phyloP scores from a whole-genome alignment of 1,284 basidiomycete genomes.

The Apiotrichum brassicae region DNA sequence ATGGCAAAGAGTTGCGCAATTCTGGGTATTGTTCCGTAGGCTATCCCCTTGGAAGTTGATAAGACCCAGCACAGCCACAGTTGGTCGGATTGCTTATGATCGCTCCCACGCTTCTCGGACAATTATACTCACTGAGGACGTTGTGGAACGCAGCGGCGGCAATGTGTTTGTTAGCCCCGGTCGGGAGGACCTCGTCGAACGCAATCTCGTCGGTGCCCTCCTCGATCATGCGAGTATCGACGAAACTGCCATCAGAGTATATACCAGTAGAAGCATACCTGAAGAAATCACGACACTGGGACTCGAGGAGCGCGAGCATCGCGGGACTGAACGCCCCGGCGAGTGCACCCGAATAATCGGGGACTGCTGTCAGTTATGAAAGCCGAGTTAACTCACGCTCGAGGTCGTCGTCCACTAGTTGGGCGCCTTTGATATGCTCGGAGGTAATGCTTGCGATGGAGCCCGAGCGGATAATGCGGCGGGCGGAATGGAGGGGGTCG shows the following conservation, averaged over 20 bases:
- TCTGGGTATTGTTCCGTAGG: too few relatives aligned
- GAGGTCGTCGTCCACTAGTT: not conserved
- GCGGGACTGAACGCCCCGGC: conserved; percentile 20
- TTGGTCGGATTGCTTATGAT: too few relatives aligned
- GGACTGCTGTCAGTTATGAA: not conserved
- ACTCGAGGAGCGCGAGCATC: conserved; percentile 33
- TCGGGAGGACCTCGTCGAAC: conserved; percentile 49
- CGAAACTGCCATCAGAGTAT: conserved; percentile 12
- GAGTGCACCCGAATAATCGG: not conserved
- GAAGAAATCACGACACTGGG: conserved; percentile 36
- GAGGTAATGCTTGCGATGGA: not conserved
- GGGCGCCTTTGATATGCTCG: not conserved
- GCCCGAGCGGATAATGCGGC: not conserved
- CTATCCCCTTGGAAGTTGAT: too few relatives aligned
- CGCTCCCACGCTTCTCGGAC: too few relatives aligned
- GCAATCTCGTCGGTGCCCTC: conserved; percentile 57
- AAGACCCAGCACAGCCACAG: too few relatives aligned
- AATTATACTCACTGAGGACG: conserved; percentile 36
- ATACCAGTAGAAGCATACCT: conserved; percentile 12
- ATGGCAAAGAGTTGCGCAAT: too few relatives aligned
- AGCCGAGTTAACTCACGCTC: too few relatives aligned
- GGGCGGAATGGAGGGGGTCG: too few relatives aligned
- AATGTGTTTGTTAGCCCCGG: conserved; percentile 17
- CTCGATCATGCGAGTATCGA: conserved; percentile 22
- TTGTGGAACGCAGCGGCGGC: conserved; percentile 39